Conservation (phyloP, 768 basidiomycete genomes). For the Mrakia gelida region DNA sequence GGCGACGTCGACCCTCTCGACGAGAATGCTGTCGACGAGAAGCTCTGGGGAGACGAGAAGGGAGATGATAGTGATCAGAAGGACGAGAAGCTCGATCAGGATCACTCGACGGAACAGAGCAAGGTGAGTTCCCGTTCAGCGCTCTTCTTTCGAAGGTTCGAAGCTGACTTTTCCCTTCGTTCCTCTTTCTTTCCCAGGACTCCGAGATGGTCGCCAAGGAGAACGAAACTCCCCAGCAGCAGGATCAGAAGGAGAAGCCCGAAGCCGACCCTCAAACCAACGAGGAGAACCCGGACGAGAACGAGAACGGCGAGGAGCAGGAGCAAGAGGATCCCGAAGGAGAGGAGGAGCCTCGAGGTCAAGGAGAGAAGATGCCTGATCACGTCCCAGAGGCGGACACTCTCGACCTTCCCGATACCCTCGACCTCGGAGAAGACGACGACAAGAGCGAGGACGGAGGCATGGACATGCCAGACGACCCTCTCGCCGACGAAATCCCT, state of each 20-base stretch:
- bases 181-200: constrained; percentile 33
- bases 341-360: constrained; percentile 48
- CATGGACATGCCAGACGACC: constrained; percentile 13
- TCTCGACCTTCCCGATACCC: constrained; percentile 83
- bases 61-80: constrained; percentile 43
- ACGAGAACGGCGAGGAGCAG: constrained; percentile 32
- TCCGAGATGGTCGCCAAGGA: constrained; percentile 81
- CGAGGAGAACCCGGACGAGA: constrained; percentile 38
- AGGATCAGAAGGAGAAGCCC: constrained; percentile 37
- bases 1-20: constrained; percentile 78
- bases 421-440: constrained; percentile 54
- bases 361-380: constrained; percentile 61
- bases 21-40: constrained; percentile 83
- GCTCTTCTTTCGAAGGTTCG: background rate
- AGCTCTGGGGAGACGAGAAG: constrained; percentile 86
- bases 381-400: constrained; percentile 71
- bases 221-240: constrained; percentile 49
- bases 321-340: constrained; percentile 33
- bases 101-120: constrained; percentile 42
- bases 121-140: constrained; percentile 8
- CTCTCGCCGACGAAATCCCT: constrained; percentile 15
- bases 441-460: constrained; percentile 39
- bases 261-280: constrained; percentile 36
- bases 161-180: background rate
- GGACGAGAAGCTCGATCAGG: constrained; percentile 34